Percentiles rank a stretch among this genome's conserved stretches.
Conservation (phyloP, 2,329 filamentous ascomycete species). For the Ploettnerulaceae sp. region DNA sequence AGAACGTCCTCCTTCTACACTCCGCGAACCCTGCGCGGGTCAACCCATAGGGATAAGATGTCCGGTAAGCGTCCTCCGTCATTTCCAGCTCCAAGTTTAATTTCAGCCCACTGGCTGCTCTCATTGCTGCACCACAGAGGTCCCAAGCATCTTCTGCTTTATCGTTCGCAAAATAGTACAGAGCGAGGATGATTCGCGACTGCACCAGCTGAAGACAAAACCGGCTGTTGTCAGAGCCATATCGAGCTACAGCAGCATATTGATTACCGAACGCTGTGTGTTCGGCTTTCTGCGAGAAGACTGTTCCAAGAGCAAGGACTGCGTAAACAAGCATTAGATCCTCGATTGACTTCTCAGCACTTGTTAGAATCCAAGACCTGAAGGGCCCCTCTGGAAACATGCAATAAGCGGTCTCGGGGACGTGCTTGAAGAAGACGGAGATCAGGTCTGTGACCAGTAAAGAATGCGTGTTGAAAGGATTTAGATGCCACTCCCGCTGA, state of each 20-base stretch:
- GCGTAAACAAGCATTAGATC: slow-evolving; percentile 58
- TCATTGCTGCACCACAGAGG: slow-evolving; percentile 56
- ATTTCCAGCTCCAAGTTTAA: slow-evolving; percentile 58
- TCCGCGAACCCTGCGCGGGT: slow-evolving; percentile 56
- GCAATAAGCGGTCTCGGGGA: slow-evolving; percentile 49
- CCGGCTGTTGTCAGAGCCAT: slow-evolving; percentile 48
- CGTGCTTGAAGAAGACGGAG: slow-evolving; percentile 51
- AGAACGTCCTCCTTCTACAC: slow-evolving; percentile 65
- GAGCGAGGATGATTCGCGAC: slow-evolving; percentile 58
- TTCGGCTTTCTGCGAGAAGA: slow-evolving; percentile 47
- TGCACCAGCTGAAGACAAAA: slow-evolving; percentile 63
- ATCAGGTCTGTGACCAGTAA: slow-evolving; percentile 47
- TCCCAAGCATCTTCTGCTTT: slow-evolving; percentile 59
- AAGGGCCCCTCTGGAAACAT: slow-evolving; percentile 53
- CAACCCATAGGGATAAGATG: slow-evolving; percentile 52
- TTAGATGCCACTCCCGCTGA: slow-evolving; percentile 33
- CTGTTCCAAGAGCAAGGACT: slow-evolving; percentile 51
- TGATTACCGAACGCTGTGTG: slow-evolving; percentile 41
- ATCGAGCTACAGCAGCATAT: slow-evolving; percentile 52
- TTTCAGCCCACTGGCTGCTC: slow-evolving; percentile 53
- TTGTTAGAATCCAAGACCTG: slow-evolving; percentile 47
- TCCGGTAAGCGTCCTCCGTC: slow-evolving; percentile 38
- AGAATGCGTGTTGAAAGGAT: slow-evolving; percentile 49
- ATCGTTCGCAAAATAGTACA: slow-evolving; percentile 60
- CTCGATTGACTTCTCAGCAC: slow-evolving; percentile 42